Conservation (phyloP, 2,329 filamentous ascomycete species). For the Apiospora hydei region DNA sequence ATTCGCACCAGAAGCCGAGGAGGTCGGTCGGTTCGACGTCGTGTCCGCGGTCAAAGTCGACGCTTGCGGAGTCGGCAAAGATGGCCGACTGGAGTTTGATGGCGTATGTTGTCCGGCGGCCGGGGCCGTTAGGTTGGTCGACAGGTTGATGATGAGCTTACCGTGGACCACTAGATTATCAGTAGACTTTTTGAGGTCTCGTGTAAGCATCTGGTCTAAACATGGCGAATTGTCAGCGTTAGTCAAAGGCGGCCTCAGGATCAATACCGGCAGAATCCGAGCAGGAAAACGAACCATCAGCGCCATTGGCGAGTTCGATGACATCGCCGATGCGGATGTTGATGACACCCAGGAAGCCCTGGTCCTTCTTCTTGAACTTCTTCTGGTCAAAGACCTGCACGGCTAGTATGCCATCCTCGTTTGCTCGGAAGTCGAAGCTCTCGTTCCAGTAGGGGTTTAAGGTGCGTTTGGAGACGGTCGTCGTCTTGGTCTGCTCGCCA, state of each 20-base stretch:
- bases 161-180: slow-evolving; percentile 98
- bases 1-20: slow-evolving; percentile 59
- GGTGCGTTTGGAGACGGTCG: slow-evolving; percentile 94
- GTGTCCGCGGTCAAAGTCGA: slow-evolving; percentile 55
- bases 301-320: slow-evolving; percentile 86
- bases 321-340: slow-evolving; percentile 96
- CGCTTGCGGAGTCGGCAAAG: slow-evolving; percentile 50
- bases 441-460: slow-evolving; percentile 99
- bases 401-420: slow-evolving; percentile 94
- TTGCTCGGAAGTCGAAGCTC: slow-evolving; percentile 93
- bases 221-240: background rate
- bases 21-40: slow-evolving; percentile 58
- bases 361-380: slow-evolving; percentile 99
- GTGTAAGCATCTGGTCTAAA: slow-evolving; percentile 96
- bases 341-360: slow-evolving; percentile 96
- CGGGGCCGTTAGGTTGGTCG: slow-evolving; percentile 82
- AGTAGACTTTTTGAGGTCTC: slow-evolving; percentile 96
- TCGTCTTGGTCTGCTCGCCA: slow-evolving; percentile 98
- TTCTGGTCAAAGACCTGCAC: slow-evolving; percentile 99
- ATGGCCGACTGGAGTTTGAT: slow-evolving; percentile 53
- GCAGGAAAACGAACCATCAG: slow-evolving; percentile 74
- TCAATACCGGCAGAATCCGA: slow-evolving; percentile 8
- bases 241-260: background rate
- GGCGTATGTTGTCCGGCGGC: slow-evolving; percentile 55
- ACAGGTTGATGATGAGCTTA: slow-evolving; percentile 95